A percentile compares a stretch with the other conserved stretches of the same genome.
Conservation (phyloP, 2,329 filamentous ascomycete species). For the Aspergillus pseudonomiae region DNA sequence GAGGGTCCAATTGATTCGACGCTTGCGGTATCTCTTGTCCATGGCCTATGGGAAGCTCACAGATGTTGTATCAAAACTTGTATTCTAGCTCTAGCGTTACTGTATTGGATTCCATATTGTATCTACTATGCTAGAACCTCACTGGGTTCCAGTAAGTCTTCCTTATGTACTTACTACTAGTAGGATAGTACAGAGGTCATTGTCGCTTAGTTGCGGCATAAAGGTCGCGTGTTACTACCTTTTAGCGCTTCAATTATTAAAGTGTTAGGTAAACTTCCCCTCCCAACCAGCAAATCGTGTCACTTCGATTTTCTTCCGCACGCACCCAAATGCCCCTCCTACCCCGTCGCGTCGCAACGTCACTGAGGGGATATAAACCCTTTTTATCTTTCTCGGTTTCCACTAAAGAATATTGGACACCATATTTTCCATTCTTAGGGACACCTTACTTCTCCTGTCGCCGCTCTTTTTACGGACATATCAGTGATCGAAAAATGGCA, state of each 20-base stretch:
- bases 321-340: slow-evolving; percentile 38
- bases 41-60: not conserved
- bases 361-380: slow-evolving; percentile 24
- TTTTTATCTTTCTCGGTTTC: slow-evolving; percentile 11
- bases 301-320: slow-evolving; percentile 18
- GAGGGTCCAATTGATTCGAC: not conserved
- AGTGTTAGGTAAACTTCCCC: slow-evolving; percentile 18
- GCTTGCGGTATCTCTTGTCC: not conserved
- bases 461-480: slow-evolving; percentile 49
- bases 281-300: slow-evolving; percentile 15
- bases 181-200: not conserved
- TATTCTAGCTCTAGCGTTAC: slow-evolving; percentile 8
- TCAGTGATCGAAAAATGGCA: slow-evolving; percentile 70
- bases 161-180: not conserved
- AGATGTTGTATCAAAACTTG: not conserved
- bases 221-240: slow-evolving; percentile 3
- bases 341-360: slow-evolving; percentile 33
- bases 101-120: not conserved
- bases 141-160: not conserved
- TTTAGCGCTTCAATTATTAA: not conserved
- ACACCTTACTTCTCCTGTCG: slow-evolving; percentile 22
- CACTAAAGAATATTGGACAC: slow-evolving; percentile 8
- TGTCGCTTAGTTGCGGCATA: slow-evolving; percentile 13
- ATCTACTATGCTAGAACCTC: slow-evolving; percentile 1
- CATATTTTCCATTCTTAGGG: slow-evolving; percentile 9